Conservation (phyloP, 106 monocot genomes). For the Posidonia australis region DNA sequence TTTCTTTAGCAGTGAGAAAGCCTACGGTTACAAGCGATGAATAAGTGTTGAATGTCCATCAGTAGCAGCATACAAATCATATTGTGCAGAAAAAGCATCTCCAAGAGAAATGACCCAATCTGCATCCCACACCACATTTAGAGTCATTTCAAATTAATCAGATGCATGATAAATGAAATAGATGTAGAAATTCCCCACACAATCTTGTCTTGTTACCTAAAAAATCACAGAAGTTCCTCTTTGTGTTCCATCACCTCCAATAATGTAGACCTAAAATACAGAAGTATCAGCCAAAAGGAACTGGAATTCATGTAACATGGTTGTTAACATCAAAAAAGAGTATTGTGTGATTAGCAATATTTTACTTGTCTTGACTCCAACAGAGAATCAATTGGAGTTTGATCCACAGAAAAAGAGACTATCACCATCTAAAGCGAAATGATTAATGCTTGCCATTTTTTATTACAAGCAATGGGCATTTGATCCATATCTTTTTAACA, state of each 20-base stretch:
- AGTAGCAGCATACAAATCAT: constrained; percentile 51
- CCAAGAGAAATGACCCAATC: constrained; percentile 86
- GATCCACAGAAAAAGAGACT: not conserved
- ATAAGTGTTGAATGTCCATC: constrained; percentile 66
- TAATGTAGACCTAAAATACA: constrained; percentile 60
- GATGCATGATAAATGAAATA: not conserved
- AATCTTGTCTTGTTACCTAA: constrained; percentile 33
- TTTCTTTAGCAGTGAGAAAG: too few species aligned
- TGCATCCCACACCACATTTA: constrained; percentile 75
- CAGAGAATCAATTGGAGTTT: constrained; percentile 33
- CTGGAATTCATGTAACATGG: too few species aligned
- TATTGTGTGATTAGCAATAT: too few species aligned
- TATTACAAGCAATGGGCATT: too few species aligned
- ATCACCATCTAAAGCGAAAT: not conserved
- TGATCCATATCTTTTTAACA: too few species aligned
- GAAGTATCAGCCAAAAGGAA: too few species aligned
- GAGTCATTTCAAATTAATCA: constrained; percentile 22
- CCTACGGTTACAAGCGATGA: too few species aligned
- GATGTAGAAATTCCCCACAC: not conserved
- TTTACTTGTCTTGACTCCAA: not conserved
- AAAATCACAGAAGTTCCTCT: constrained; percentile 70
- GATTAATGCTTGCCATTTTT: not conserved
- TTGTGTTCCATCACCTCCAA: constrained; percentile 92
- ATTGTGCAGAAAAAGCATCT: constrained; percentile 78
- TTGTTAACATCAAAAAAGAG: too few species aligned